Conservation (phyloP, 768 basidiomycete genomes). For the Boletus sensibilis region DNA sequence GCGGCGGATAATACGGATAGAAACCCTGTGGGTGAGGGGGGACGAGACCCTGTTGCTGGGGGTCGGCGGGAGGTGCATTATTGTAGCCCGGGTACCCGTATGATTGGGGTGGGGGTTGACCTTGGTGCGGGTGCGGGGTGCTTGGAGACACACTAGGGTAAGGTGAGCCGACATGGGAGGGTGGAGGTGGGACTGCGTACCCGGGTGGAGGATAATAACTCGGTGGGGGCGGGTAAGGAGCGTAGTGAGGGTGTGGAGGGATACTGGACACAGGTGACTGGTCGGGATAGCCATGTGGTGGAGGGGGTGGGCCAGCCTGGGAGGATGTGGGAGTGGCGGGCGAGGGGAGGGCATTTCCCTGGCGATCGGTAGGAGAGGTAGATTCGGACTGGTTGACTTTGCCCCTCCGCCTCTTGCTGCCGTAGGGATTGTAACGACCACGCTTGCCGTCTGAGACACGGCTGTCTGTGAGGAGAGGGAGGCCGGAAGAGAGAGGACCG, state of each 20-base stretch:
- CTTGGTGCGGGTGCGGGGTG: constrained; percentile 25
- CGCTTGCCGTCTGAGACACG: constrained; percentile 45
- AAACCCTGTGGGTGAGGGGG: constrained; percentile 24
- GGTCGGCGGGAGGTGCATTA: constrained; percentile 21
- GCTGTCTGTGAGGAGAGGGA: constrained; percentile 51
- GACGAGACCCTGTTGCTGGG: constrained; percentile 26
- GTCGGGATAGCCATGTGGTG: constrained; percentile 30
- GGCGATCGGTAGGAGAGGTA: constrained; percentile 31
- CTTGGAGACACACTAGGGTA: constrained; percentile 20
- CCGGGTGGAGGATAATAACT: constrained; percentile 34
- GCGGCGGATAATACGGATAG: constrained; percentile 35
- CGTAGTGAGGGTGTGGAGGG: constrained; percentile 30
- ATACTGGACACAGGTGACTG: constrained; percentile 24
- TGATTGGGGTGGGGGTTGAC: constrained; percentile 16
- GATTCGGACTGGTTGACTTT: constrained; percentile 30
- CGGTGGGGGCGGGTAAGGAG: constrained; percentile 34
- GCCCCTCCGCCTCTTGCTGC: constrained; percentile 42
- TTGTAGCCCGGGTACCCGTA: constrained; percentile 28
- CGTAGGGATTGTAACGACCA: constrained; percentile 47
- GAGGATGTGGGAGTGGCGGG: constrained; percentile 32
- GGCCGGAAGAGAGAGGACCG: constrained; percentile 43
- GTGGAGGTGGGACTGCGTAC: constrained; percentile 11
- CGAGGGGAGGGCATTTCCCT: constrained; percentile 24
- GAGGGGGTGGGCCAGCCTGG: constrained; percentile 23
- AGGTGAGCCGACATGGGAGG: constrained; percentile 15